Evolutionary conservation across 2,329 filamentous ascomycete species (phyloP).

Genomic region (Camillea tinctor): DNA sequence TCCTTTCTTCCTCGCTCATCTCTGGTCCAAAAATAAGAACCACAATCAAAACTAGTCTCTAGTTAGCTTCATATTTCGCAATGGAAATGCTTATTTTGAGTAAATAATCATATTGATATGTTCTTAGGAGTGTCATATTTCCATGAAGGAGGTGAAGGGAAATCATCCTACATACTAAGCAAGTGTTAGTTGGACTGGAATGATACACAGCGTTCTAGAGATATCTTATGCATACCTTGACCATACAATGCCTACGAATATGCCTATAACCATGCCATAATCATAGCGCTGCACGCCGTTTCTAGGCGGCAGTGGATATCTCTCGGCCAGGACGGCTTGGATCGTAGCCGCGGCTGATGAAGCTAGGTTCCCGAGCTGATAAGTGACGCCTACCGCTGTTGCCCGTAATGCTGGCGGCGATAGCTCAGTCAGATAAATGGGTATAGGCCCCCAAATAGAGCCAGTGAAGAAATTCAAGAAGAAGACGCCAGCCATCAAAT

Average conservation of each 20-base stretch:
- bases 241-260: conserved; percentile 15
- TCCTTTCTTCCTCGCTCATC: conserved; percentile 22
- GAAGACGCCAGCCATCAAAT: conserved; percentile 11
- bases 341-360: conserved; percentile 17
- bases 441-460: conserved; percentile 15
- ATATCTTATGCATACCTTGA: not conserved
- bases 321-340: conserved; percentile 17
- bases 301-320: conserved; percentile 13
- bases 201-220: conserved; percentile 5
- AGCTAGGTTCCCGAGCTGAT: conserved; percentile 19
- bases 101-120: not conserved
- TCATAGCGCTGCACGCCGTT: conserved; percentile 16
- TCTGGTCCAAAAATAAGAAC: conserved; percentile 17
- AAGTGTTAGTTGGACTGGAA: not conserved
- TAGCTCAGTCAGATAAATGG: conserved; percentile 18
- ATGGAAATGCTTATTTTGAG: too few relatives aligned
- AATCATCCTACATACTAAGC: not conserved
- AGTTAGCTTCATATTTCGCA: not conserved
- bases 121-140: not conserved
- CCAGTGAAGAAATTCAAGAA: conserved; percentile 15
- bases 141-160: not conserved
- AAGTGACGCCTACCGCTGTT: conserved; percentile 15
- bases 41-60: not conserved
- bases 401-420: conserved; percentile 14
- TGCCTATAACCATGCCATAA: conserved; percentile 17